Percentiles rank a stretch among this genome's conserved stretches.
Conservation (phyloP, 164 flowering plant species). For the Chimonanthus salicifolius region DNA sequence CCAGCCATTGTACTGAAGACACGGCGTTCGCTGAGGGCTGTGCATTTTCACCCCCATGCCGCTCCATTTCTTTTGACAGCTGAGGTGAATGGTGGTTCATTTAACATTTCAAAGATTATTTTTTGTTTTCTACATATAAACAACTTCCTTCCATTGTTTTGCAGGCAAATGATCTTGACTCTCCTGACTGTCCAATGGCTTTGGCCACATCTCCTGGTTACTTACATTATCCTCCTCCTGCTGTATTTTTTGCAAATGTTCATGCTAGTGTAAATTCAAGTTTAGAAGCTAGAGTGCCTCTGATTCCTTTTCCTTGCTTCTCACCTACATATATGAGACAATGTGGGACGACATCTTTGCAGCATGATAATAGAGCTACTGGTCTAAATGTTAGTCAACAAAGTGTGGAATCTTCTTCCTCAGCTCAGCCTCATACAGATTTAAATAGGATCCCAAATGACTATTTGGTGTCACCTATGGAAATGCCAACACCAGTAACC, state of each 20-base stretch:
- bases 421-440: constrained; percentile 49
- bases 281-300: constrained; percentile 40
- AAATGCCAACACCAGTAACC: constrained; percentile 24
- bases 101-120: constrained; percentile 2
- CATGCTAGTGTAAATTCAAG: constrained; percentile 38
- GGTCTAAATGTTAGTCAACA: constrained; percentile 33
- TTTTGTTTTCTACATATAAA: not conserved
- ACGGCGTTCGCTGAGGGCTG: constrained; percentile 92
- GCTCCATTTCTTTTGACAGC: constrained; percentile 92
- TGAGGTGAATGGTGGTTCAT: constrained; percentile 42
- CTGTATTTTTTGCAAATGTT: constrained; percentile 64
- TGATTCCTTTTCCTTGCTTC: constrained; percentile 51
- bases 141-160: constrained; percentile 16
- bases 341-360: constrained; percentile 35
- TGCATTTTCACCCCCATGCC: constrained; percentile 93
- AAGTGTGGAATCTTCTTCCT: constrained; percentile 42
- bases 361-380: constrained; percentile 25
- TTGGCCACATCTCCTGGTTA: constrained; percentile 79
- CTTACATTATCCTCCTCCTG: constrained; percentile 80
- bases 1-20: constrained; percentile 75
- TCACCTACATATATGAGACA: constrained; percentile 60
- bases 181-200: constrained; percentile 80
- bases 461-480: constrained; percentile 54
- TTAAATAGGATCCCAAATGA: constrained; percentile 56
- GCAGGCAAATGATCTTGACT: constrained; percentile 90